These are phyloP conservation scores for Lactifluus rugatus DNA, from an alignment of 768 basidiomycete species.

Conservation along the genomic window DNA sequence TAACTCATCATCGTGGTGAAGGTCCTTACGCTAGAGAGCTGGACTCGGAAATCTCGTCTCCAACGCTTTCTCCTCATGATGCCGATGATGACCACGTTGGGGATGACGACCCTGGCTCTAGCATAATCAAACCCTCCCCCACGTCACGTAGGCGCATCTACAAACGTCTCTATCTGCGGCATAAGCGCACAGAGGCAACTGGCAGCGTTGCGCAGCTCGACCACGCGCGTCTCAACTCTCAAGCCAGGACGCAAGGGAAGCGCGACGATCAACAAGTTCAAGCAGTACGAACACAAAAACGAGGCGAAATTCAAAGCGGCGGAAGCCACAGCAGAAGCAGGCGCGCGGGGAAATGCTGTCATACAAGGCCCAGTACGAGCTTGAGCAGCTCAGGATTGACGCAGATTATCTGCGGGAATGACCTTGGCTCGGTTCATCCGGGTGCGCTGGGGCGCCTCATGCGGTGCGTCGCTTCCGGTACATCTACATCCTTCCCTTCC, in stretches of 20 bases:
- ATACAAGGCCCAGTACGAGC: slow-evolving; percentile 35
- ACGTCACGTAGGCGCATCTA: slow-evolving; percentile 42
- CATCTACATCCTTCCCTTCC: too few species aligned
- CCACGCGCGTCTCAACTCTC: slow-evolving; percentile 29
- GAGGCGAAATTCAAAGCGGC: too few species aligned
- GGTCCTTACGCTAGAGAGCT: too few species aligned
- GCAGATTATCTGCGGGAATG: slow-evolving; percentile 33
- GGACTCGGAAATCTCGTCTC: too few species aligned
- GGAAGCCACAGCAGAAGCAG: background rate
- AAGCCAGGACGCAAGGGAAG: slow-evolving; percentile 33
- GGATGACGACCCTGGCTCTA: too few species aligned
- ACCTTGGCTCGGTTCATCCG: slow-evolving; percentile 43
- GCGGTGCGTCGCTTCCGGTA: too few species aligned
- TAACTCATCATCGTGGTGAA: too few species aligned
- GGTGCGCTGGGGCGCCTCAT: background rate
- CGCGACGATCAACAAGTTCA: background rate
- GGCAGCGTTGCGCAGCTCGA: slow-evolving; percentile 29
- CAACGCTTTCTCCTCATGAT: background rate
- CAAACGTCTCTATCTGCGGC: slow-evolving; percentile 66
- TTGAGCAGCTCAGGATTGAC: slow-evolving; percentile 38
- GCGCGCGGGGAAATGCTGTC: slow-evolving; percentile 35
- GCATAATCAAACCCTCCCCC: slow-evolving; percentile 30
- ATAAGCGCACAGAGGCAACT: slow-evolving; percentile 44
- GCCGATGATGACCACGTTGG: background rate
- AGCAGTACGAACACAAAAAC: slow-evolving; percentile 14